Conservation (phyloP, 768 basidiomycete genomes). For the Candolleomyces efflorescens region DNA sequence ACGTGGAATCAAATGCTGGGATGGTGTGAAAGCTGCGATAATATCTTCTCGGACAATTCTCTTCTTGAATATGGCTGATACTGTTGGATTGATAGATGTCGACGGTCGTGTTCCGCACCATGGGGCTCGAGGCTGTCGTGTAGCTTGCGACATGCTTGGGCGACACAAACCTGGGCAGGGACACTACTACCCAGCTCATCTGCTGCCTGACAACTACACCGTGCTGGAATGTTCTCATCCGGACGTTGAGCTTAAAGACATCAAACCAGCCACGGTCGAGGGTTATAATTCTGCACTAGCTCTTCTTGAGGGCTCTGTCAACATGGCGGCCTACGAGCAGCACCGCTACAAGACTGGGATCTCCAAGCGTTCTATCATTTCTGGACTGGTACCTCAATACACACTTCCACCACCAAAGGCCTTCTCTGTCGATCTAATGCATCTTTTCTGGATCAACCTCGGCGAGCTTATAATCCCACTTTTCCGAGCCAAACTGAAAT, state of each 20-base stretch:
- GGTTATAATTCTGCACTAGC: neutral
- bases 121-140: conserved; percentile 10
- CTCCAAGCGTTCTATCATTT: conserved; percentile 24
- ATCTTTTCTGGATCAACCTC: conserved; percentile 1
- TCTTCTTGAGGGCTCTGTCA: neutral
- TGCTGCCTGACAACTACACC: conserved; percentile 21
- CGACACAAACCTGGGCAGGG: neutral
- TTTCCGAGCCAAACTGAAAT: conserved; percentile 5
- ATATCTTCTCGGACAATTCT: conserved; percentile 4
- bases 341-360: conserved; percentile 30
- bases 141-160: conserved; percentile 5
- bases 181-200: conserved; percentile 29
- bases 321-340: conserved; percentile 15
- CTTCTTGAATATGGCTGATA: conserved; percentile 9
- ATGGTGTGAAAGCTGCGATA: neutral
- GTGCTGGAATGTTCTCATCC: conserved; percentile 21
- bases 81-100: conserved; percentile 8
- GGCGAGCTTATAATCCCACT: conserved; percentile 2
- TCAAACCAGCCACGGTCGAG: neutral
- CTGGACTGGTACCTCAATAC: too few species aligned
- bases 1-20: conserved; percentile 4
- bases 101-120: conserved; percentile 13
- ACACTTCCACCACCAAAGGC: conserved; percentile 23
- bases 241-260: conserved; percentile 1
- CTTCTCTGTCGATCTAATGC: conserved; percentile 12